Conservation (phyloP, 2,329 filamentous ascomycete genomes). For the Neopestalotiopsis rosae region DNA sequence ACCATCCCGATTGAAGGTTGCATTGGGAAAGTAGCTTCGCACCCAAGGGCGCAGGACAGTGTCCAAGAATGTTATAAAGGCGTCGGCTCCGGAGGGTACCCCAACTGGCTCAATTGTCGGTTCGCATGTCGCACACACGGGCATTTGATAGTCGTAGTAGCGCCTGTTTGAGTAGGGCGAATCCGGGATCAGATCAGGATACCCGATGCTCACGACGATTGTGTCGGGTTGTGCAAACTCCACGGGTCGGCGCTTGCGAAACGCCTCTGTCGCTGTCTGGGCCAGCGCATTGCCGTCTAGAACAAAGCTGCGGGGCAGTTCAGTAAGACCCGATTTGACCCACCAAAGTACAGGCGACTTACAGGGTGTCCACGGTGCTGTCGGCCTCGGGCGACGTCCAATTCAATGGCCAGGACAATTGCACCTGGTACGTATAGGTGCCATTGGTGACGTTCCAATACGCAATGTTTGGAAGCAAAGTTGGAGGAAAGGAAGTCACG, state of each 20-base stretch:
- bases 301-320: constrained; percentile 24
- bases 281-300: constrained; percentile 34
- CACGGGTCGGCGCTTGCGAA: constrained; percentile 31
- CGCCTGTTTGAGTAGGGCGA: constrained; percentile 28
- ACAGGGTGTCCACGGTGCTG: constrained; percentile 8
- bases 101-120: constrained; percentile 9
- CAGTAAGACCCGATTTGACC: not conserved
- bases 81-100: constrained; percentile 1
- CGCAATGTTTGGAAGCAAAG: constrained; percentile 23
- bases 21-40: constrained; percentile 3
- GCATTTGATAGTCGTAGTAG: constrained; percentile 27
- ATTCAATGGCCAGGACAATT: constrained; percentile 25
- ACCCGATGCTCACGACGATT: constrained; percentile 33
- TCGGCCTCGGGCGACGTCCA: constrained; percentile 18
- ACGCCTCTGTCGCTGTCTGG: constrained; percentile 31
- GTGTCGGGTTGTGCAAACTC: constrained; percentile 29
- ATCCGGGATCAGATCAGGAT: constrained; percentile 27
- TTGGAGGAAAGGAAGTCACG: constrained; percentile 19
- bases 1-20: not conserved
- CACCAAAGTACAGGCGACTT: not conserved
- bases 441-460: constrained; percentile 25
- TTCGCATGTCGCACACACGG: not conserved
- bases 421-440: constrained; percentile 21
- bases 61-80: constrained; percentile 1
- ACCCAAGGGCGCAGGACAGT: not conserved